Evolutionary conservation across 768 basidiomycete species (phyloP).

Genomic region (Leccinum arenicola): DNA sequence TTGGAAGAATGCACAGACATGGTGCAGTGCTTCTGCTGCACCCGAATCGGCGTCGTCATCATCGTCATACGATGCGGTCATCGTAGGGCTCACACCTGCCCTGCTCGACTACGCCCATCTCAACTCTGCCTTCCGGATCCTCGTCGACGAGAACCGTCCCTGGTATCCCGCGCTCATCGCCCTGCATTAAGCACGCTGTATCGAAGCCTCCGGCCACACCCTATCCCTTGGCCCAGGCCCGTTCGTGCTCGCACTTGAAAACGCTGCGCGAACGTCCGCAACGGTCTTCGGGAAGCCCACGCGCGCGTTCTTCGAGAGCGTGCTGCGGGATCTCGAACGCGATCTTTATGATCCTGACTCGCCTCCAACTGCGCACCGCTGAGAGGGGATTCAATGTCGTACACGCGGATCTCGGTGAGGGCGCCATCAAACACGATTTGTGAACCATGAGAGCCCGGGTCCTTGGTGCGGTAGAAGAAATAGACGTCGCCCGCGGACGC

Average conservation of each 20-base stretch:
- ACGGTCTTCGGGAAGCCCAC: constrained; percentile 65
- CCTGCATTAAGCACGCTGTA: constrained; percentile 56
- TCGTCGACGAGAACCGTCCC: constrained; percentile 40
- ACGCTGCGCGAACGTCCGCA: constrained; percentile 46
- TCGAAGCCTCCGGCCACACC: constrained; percentile 44
- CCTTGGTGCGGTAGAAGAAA: constrained; percentile 9
- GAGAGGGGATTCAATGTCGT: constrained; percentile 49
- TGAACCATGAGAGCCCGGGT: neutral
- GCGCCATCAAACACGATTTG: constrained; percentile 41
- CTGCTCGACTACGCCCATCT: constrained; percentile 52
- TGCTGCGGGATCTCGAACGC: constrained; percentile 42
- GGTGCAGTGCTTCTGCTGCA: neutral
- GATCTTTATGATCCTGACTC: constrained; percentile 1
- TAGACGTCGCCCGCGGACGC: constrained; percentile 8
- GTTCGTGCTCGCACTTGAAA: constrained; percentile 62
- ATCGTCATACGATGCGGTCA: constrained; percentile 50
- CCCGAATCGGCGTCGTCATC: neutral
- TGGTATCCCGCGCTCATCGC: constrained; percentile 43
- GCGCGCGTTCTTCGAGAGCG: constrained; percentile 54
- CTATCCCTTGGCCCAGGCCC: constrained; percentile 70
- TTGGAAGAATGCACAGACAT: constrained; percentile 37
- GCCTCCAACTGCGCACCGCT: neutral
- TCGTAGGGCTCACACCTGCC: constrained; percentile 61
- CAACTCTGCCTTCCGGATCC: constrained; percentile 65
- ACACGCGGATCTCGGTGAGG: constrained; percentile 61